Base-by-base conservation (phyloP, 805 yeast genomes). In the Yarrowia yakushimensis region DNA sequence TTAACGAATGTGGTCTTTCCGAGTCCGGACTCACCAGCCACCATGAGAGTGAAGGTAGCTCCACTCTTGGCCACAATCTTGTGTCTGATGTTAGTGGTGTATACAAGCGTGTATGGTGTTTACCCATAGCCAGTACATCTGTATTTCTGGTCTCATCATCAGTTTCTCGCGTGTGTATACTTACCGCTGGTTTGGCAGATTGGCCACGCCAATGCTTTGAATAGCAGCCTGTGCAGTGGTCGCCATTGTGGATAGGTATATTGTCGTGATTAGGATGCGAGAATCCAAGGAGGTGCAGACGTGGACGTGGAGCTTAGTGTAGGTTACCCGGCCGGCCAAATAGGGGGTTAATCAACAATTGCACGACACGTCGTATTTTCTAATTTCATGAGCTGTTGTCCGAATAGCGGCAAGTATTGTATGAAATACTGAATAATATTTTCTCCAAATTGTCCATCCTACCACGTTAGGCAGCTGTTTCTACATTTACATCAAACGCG, bases 1-100 rank as follows among this genome's bases (percentile, higher is more conserved):
- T 92, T 89, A 68, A 90, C 77, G 66, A 91, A 89, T 1, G 93
- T 84, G 4, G 90, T 83, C 71, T 89, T 90, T 1, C 91, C 90
- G 11, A 63, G 50, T 3, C 97, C 97, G 57, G 87, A 79, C 73
- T 87, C 91, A 30, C 97, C 97, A 52, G 87, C 91, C 36, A 90
- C 84, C 88, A 91, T 84, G 63, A 92, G 69, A 48, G 96, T 90
- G 74, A 89, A 87, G 25, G 85, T 78, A 20, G 89, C 84, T 17
- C 97, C 97, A 9, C 71, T 66, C 64, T 74, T 72, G 57, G 77
- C 74, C 25, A 78, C 77, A 55, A 75, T 74, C 63, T 72, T 72
- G 68, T 73, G 76, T 60, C 76, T 72, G 31, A 3, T 33, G 37
- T 46, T 22, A 52, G 52, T 18, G 30, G 23, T 33, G 18, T 33